These are phyloP conservation scores for Pyrrhoderma lamaoense DNA, from an alignment of 1,284 basidiomycete genomes.

Conservation along the genomic window DNA sequence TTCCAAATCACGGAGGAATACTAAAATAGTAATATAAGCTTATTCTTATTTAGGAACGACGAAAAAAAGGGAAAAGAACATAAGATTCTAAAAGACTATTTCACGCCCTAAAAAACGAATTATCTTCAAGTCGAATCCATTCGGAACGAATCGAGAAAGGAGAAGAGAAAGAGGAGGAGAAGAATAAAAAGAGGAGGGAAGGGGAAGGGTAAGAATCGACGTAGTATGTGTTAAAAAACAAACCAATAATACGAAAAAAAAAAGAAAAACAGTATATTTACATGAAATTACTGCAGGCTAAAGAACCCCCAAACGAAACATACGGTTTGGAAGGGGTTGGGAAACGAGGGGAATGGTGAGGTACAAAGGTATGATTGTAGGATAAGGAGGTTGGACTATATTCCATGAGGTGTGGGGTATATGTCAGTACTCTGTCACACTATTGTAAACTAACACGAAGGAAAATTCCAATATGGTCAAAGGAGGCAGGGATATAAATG, in stretches of 20 bases:
- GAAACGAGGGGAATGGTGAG: too few relatives aligned
- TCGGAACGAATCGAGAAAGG: constrained; percentile 2
- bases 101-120: constrained; percentile 3
- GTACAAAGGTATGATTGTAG: too few relatives aligned
- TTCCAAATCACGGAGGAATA: not conserved
- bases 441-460: too few relatives aligned
- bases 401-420: too few relatives aligned
- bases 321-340: too few relatives aligned
- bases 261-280: not conserved
- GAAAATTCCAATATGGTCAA: too few relatives aligned
- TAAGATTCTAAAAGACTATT: constrained; percentile 22
- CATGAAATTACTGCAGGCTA: too few relatives aligned
- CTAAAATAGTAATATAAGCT: not conserved
- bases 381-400: too few relatives aligned
- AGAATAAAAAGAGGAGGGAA: constrained; percentile 11
- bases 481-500: too few relatives aligned
- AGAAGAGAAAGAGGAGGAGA: constrained; percentile 6
- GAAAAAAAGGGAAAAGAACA: constrained; percentile 22
- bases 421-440: too few relatives aligned
- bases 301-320: too few relatives aligned
- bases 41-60: not conserved
- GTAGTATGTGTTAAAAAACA: constrained; percentile 17
- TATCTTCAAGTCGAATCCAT: constrained; percentile 9
- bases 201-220: constrained; percentile 18
- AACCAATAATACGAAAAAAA: constrained; percentile 15